Percentiles rank a stretch among this genome's conserved stretches.
phyloP scores from a whole-genome alignment of 2,329 filamentous ascomycete species.

The Diaporthe sp. region DNA sequence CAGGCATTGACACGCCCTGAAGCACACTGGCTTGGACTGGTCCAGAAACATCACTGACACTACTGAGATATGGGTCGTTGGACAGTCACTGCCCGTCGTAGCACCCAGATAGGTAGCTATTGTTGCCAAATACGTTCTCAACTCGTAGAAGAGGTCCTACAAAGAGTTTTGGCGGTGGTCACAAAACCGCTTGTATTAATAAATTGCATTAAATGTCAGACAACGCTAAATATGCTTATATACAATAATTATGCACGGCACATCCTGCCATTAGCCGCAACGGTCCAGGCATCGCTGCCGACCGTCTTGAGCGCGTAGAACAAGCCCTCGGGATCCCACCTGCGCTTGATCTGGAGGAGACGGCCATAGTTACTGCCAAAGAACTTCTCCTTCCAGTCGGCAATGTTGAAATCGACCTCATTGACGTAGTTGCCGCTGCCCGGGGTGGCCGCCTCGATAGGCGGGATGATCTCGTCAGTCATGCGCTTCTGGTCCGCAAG shows the following conservation, averaged over 20 bases:
- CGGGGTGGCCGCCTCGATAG: slow-evolving; percentile 46
- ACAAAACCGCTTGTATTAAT: neutral
- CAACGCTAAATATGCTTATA: neutral
- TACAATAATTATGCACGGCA: slow-evolving; percentile 45
- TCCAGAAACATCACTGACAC: neutral
- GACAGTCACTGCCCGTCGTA: neutral
- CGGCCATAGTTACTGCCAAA: slow-evolving; percentile 50
- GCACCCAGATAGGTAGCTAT: no score
- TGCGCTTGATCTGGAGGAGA: slow-evolving; percentile 49
- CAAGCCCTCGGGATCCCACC: slow-evolving; percentile 49
- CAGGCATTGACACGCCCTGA: neutral
- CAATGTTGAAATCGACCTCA: slow-evolving; percentile 51
- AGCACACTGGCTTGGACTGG: neutral
- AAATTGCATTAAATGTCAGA: neutral
- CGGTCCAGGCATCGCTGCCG: slow-evolving; percentile 55
- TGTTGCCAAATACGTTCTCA: neutral
- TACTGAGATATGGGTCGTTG: neutral
- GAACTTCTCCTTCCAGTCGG: slow-evolving; percentile 49
- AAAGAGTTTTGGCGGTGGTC: neutral
- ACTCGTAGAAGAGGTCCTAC: neutral
- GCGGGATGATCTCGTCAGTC: slow-evolving; percentile 50
- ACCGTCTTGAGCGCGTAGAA: slow-evolving; percentile 50
- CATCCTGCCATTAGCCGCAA: slow-evolving; percentile 51
- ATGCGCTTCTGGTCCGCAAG: slow-evolving; percentile 48
- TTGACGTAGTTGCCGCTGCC: slow-evolving; percentile 48